Percentiles rank a stretch among this genome's conserved stretches.
Conservation (phyloP, 108 stramenopile species). For the Cyclotella sp. region DNA sequence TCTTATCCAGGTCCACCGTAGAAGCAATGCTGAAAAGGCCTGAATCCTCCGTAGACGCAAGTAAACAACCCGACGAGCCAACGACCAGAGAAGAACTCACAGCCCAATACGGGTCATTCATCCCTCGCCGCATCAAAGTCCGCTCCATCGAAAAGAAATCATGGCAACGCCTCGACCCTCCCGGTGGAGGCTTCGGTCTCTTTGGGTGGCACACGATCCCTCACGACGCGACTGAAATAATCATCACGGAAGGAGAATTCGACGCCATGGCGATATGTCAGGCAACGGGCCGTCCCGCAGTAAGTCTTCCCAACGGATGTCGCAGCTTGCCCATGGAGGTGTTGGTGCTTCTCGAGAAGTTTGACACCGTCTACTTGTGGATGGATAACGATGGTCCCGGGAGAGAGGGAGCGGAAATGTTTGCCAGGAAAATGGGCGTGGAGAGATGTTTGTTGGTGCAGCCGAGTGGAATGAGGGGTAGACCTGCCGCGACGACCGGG, state of each 20-base stretch:
- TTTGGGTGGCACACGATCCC: slow-evolving; percentile 96
- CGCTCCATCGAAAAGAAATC: slow-evolving; percentile 83
- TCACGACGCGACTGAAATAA: slow-evolving; percentile 68
- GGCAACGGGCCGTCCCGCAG: slow-evolving; percentile 84
- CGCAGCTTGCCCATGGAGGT: slow-evolving; percentile 88
- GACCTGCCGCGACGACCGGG: slow-evolving; percentile 1
- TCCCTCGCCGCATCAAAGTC: slow-evolving; percentile 84
- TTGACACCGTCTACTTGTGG: slow-evolving; percentile 94
- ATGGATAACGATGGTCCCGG: slow-evolving; percentile 96
- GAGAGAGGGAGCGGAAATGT: slow-evolving; percentile 85
- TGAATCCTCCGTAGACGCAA: not conserved
- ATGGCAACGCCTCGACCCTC: slow-evolving; percentile 82
- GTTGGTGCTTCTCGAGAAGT: slow-evolving; percentile 91
- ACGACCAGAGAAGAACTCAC: slow-evolving; percentile 8
- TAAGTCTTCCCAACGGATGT: slow-evolving; percentile 94
- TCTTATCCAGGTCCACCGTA: not conserved
- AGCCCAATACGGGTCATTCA: slow-evolving; percentile 51
- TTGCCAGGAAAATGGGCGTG: slow-evolving; percentile 90
- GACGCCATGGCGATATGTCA: slow-evolving; percentile 99
- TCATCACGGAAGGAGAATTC: slow-evolving; percentile 98
- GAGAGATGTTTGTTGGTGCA: slow-evolving; percentile 77
- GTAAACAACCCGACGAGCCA: not conserved
- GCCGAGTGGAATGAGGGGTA: slow-evolving; percentile 46
- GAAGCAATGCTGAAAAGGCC: slow-evolving; percentile 1
- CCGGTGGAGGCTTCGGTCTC: slow-evolving; percentile 93